Percentiles rank a stretch among this genome's conserved stretches.
phyloP scores from a whole-genome alignment of 202 grass and related monocot species.

The Dendrocalamus latiflorus region DNA sequence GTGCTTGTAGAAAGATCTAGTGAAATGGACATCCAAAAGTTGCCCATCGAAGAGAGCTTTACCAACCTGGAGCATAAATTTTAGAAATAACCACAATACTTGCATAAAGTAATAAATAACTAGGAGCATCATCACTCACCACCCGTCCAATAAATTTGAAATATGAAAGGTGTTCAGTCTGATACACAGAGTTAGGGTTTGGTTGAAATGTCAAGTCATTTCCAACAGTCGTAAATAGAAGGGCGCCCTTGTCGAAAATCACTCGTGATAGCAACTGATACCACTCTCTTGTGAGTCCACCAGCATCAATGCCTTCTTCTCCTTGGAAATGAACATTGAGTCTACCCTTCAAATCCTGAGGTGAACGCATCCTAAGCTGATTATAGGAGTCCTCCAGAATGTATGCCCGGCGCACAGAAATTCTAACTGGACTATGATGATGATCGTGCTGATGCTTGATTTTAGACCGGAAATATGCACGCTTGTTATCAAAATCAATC shows the following conservation, averaged over 20 bases:
- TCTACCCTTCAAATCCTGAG: conserved; percentile 87
- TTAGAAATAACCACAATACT: conserved; percentile 22
- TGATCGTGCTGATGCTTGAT: conserved; percentile 98
- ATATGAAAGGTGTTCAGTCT: conserved; percentile 98
- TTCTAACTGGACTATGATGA: conserved; percentile 97
- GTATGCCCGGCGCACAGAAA: conserved; percentile 92
- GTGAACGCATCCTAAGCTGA: conserved; percentile 94
- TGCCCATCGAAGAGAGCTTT: conserved; percentile 98
- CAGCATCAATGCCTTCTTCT: conserved; percentile 99
- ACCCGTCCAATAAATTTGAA: conserved; percentile 99
- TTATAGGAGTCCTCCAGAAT: conserved; percentile 99
- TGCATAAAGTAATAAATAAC: not conserved
- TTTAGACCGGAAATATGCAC: conserved; percentile 93
- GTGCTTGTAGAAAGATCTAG: conserved; percentile 99
- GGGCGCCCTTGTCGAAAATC: conserved; percentile 88
- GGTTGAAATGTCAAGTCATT: conserved; percentile 99
- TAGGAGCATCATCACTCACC: conserved; percentile 48
- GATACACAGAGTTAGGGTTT: conserved; percentile 96
- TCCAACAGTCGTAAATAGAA: conserved; percentile 96
- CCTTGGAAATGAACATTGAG: conserved; percentile 98
- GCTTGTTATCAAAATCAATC: conserved; percentile 98
- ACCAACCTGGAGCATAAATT: conserved; percentile 60
- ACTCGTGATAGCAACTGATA: conserved; percentile 90
- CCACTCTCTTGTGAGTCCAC: conserved; percentile 97
- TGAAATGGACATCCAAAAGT: conserved; percentile 97